Conservation (phyloP, 2,329 filamentous ascomycete species). For the Ascocoryne sarcoides region DNA sequence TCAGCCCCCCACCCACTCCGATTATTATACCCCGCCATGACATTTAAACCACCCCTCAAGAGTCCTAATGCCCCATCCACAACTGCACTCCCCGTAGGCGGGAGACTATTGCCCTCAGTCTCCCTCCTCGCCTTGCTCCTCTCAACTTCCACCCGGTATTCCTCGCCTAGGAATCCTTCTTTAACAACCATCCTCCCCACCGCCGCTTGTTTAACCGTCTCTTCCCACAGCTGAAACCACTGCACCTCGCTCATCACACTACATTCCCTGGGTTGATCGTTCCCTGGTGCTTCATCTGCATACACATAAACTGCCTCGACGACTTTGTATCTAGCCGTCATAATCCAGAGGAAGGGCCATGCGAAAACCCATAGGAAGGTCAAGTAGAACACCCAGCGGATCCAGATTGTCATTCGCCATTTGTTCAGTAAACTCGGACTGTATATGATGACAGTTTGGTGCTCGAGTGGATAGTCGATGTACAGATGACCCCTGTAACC, state of each 20-base stretch:
- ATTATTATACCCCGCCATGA: constrained; percentile 17
- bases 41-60: constrained; percentile 35
- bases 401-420: constrained; percentile 56
- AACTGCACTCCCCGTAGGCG: constrained; percentile 29
- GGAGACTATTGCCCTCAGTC: constrained; percentile 3
- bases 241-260: constrained; percentile 36
- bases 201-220: constrained; percentile 50
- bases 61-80: constrained; percentile 35
- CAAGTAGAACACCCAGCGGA: constrained; percentile 56
- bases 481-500: constrained; percentile 56
- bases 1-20: constrained; percentile 22
- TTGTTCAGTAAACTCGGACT: constrained; percentile 52
- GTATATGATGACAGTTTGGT: constrained; percentile 52
- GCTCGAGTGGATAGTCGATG: constrained; percentile 50
- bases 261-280: constrained; percentile 11
- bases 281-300: constrained; percentile 12
- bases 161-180: constrained; percentile 46
- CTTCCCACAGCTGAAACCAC: constrained; percentile 55
- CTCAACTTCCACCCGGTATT: constrained; percentile 38
- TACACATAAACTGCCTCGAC: constrained; percentile 43
- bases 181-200: constrained; percentile 39
- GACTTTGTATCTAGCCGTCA: constrained; percentile 59
- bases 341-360: constrained; percentile 62
- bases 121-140: constrained; percentile 9
- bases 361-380: constrained; percentile 60